Percentiles rank a stretch among this genome's conserved stretches.
phyloP scores from a whole-genome alignment of 192 early-diverging fungal species.

The Entomortierella chlamydospora region DNA sequence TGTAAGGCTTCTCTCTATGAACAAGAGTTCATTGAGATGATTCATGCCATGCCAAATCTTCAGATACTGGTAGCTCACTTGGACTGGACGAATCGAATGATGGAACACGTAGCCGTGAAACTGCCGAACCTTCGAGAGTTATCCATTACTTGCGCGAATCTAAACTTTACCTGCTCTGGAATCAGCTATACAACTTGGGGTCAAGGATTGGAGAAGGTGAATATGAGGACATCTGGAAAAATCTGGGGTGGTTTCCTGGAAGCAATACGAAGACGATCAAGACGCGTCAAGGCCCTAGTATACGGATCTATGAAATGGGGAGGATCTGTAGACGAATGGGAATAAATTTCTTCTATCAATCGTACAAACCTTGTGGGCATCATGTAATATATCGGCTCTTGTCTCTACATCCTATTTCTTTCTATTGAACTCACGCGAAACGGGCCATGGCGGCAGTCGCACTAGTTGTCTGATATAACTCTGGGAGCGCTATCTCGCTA shows the following conservation, averaged over 20 bases:
- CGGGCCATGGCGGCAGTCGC: too few relatives aligned
- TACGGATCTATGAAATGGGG: conserved; percentile 57
- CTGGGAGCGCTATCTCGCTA: too few relatives aligned
- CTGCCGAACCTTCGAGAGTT: conserved; percentile 29
- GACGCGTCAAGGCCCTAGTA: conserved; percentile 41
- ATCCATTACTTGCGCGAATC: conserved; percentile 24
- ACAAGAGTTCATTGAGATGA: conserved; percentile 50
- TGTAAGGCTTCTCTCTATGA: conserved; percentile 43
- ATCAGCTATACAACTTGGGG: conserved; percentile 30
- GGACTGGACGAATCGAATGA: conserved; percentile 51
- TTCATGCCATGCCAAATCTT: conserved; percentile 36
- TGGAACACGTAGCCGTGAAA: conserved; percentile 41
- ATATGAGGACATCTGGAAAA: conserved; percentile 48
- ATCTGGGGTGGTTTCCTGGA: conserved; percentile 47
- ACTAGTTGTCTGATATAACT: too few relatives aligned
- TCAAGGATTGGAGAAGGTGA: conserved; percentile 32
- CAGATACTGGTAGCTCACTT: conserved; percentile 29
- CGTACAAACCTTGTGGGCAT: too few relatives aligned
- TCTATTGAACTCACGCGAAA: too few relatives aligned
- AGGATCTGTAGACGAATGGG: conserved; percentile 51
- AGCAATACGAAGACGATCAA: conserved; percentile 33
- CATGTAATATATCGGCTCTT: too few relatives aligned
- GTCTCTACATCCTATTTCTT: too few relatives aligned
- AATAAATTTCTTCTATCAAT: background rate
- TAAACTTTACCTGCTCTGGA: conserved; percentile 31